Base-by-base conservation (phyloP, 352 stramenopile species). In the Stramenopiles sp. region DNA sequence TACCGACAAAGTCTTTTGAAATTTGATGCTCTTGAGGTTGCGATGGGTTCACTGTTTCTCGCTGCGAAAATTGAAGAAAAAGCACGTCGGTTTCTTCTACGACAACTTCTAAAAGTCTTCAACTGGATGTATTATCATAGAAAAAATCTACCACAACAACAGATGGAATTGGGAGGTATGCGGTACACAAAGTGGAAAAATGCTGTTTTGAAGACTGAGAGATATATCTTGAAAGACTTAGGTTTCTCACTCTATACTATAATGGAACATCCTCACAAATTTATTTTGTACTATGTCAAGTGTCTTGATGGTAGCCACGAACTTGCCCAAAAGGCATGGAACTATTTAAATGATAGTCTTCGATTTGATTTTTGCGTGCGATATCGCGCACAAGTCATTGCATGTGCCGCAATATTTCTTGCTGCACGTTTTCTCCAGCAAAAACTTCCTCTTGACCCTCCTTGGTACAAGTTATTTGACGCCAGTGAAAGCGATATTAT, bases 191-290 rank as follows among this genome's bases (percentile, higher is more conserved):
- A 7, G 40, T 53, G 41, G 48, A 53, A 39, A 28, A 62, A 68
- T 43, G 73, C 66, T 57, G 58, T 86, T 32, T 51, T 81, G 23
- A 63, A 66, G 42, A 58, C 79, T 8, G 71, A 86, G 51, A 51
- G 66, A 7, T 61, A 78, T 44, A 51, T 86, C 28, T 64, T 86
- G 24, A 81, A 80, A 37, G 66, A 81, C 29, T 46, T 84, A n/a
- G 71, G 71, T 38, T 86, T 86, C 42, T 71, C 64, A 29, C 53
- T 86, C 40, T 81, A 86, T 53, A 73, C 61, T 38, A 66, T 79
- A 46, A 71, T 66, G 43, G 66, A 84, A 46, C 71, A 85, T 45
- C 66, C 69, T 34, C 71, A 85, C 60, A 79, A 81, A 57, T 85
- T 72, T 46, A 70, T 85, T 40, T 43, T 84, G 32, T 85, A 84